Evolutionary conservation across 495 filamentous ascomycete species (phyloP).

Genomic region (Xeromyces bisporus): DNA sequence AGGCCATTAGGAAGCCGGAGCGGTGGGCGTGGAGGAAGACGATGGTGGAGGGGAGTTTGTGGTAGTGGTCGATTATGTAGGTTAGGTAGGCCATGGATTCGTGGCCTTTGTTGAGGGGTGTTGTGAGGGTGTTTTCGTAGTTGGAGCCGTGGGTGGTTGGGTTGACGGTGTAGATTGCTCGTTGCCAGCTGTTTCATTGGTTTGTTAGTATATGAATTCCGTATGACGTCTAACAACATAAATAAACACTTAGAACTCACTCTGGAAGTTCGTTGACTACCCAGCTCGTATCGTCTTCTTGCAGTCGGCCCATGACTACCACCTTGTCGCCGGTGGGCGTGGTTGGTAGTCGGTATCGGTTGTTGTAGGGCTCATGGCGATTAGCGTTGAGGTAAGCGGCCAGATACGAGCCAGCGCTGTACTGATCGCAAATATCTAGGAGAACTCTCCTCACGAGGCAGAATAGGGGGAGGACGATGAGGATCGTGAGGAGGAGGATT

Average conservation of each 20-base stretch:
- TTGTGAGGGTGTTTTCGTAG: conserved; percentile 21
- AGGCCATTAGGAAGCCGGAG: conserved; percentile 29
- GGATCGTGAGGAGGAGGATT: conserved; percentile 12
- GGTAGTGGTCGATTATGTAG: conserved; percentile 57
- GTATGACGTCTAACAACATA: too few species aligned
- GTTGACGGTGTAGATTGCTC: conserved; percentile 50
- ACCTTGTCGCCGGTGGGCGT: conserved; percentile 20
- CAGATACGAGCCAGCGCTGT: conserved; percentile 28
- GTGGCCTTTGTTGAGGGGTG: conserved; percentile 48
- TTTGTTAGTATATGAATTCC: conserved; percentile 1
- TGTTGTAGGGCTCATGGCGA: conserved; percentile 3
- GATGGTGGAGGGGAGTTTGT: conserved; percentile 45
- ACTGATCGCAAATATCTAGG: conserved; percentile 26
- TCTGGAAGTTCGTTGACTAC: conserved; percentile 37
- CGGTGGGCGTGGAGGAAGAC: conserved; percentile 55
- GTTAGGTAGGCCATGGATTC: conserved; percentile 61
- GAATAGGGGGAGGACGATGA: conserved; percentile 16
- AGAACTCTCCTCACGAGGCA: conserved; percentile 22
- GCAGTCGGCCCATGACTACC: conserved; percentile 43
- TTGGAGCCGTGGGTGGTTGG: conserved; percentile 33
- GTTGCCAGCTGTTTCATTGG: conserved; percentile 38
- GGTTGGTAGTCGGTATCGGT: too few species aligned
- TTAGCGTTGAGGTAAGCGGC: conserved; percentile 14
- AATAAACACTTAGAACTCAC: too few species aligned
- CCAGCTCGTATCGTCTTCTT: conserved; percentile 43